A percentile compares a stretch with the other conserved stretches of the same genome.
Evolutionary conservation across 2,329 filamentous ascomycete genomes (phyloP).

Genomic region (Aspergillus cejpii): DNA sequence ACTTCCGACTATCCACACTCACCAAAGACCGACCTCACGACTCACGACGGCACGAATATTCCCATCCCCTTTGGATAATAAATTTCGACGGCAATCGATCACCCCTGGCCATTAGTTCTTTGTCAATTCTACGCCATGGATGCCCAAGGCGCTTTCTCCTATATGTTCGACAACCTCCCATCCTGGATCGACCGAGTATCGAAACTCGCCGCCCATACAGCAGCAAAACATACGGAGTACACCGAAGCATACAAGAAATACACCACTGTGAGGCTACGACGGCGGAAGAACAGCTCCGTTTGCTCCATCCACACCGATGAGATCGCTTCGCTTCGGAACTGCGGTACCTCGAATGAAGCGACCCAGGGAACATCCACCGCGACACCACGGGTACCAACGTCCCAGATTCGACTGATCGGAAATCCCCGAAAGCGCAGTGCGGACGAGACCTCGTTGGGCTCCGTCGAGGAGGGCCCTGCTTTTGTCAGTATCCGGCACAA

Average conservation of each 20-base stretch:
- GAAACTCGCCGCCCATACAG: constrained; percentile 37
- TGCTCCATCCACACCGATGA: constrained; percentile 36
- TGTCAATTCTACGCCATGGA: no score
- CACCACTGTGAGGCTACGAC: constrained; percentile 25
- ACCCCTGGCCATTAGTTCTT: no score
- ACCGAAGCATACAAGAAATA: constrained; percentile 38
- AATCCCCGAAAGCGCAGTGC: constrained; percentile 34
- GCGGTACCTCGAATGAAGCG: constrained; percentile 1
- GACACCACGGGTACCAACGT: constrained; percentile 5
- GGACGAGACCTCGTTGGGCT: constrained; percentile 30
- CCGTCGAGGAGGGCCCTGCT: constrained; percentile 23
- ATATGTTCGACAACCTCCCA: constrained; percentile 41
- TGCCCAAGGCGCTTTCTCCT: constrained; percentile 41
- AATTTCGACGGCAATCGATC: not conserved
- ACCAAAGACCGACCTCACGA: not conserved
- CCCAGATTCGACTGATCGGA: constrained; percentile 12
- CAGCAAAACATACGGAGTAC: constrained; percentile 39
- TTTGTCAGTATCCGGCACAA: constrained; percentile 65
- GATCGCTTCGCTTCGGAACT: constrained; percentile 5
- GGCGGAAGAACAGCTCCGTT: constrained; percentile 39
- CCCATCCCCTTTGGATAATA: not conserved
- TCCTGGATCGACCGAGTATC: constrained; percentile 41
- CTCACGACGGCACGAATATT: constrained; percentile 1
- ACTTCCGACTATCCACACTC: not conserved
- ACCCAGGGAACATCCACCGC: not conserved